Evolutionary conservation across 2,329 filamentous ascomycete genomes (phyloP).

Genomic region (Paracamarosporium sp.): DNA sequence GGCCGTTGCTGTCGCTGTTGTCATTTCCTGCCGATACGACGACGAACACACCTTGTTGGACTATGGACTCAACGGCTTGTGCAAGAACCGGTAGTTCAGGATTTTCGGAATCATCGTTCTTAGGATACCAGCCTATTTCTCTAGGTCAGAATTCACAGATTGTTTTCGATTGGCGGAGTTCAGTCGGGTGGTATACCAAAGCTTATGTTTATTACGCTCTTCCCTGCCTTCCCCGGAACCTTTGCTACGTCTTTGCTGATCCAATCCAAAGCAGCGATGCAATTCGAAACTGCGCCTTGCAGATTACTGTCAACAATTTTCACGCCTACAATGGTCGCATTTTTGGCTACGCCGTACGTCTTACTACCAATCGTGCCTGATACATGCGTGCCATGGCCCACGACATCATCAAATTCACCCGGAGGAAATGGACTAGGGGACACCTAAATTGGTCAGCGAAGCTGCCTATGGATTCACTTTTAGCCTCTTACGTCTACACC

Average conservation of each 20-base stretch:
- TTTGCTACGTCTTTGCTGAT: conserved; percentile 79
- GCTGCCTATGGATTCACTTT: no score
- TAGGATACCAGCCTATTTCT: no score
- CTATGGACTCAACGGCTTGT: conserved; percentile 92
- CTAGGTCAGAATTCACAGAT: no score
- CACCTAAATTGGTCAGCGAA: conserved; percentile 80
- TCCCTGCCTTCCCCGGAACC: conserved; percentile 76
- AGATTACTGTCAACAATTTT: conserved; percentile 98
- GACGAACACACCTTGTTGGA: conserved; percentile 91
- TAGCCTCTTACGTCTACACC: no score
- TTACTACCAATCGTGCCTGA: conserved; percentile 96
- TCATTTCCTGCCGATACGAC: conserved; percentile 98
- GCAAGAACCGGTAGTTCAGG: no score
- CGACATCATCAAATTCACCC: no score
- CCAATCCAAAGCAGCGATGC: conserved; percentile 97
- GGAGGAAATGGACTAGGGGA: no score
- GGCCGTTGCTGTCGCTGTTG: conserved; percentile 98
- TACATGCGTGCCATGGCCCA: conserved; percentile 99
- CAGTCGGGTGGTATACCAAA: conserved; percentile 96
- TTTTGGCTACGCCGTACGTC: conserved; percentile 99
- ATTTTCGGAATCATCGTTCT: no score
- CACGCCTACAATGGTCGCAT: conserved; percentile 94
- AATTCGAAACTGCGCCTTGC: conserved; percentile 97
- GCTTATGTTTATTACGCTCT: conserved; percentile 99
- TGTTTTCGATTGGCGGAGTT: conserved; percentile 83